Percentiles rank a stretch among this genome's conserved stretches.
Conservation (phyloP, 2,329 filamentous ascomycete genomes). For the Dactylonectria macrodidyma region DNA sequence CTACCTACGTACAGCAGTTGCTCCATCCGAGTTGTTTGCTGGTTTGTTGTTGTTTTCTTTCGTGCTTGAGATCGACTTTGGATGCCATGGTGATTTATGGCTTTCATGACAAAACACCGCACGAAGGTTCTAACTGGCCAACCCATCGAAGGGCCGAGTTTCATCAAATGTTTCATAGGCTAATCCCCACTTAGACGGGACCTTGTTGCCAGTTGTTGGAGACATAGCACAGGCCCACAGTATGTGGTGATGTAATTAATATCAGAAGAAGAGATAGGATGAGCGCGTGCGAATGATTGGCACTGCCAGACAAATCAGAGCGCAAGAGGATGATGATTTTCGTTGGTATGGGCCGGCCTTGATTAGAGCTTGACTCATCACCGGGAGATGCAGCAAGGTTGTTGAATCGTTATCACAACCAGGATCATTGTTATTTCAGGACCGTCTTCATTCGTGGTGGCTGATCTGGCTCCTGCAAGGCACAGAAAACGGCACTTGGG, state of each 20-base stretch:
- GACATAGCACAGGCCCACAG: slow-evolving; percentile 14
- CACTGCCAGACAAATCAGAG: slow-evolving; percentile 16
- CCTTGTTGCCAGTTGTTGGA: not conserved
- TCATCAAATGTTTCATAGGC: slow-evolving; percentile 17
- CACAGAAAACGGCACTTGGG: not conserved
- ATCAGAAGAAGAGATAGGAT: slow-evolving; percentile 20
- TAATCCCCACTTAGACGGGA: slow-evolving; percentile 10
- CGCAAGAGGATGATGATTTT: slow-evolving; percentile 22
- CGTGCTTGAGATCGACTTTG: slow-evolving; percentile 15
- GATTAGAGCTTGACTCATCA: not conserved
- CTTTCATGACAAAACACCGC: not conserved
- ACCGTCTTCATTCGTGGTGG: slow-evolving; percentile 31
- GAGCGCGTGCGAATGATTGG: slow-evolving; percentile 25
- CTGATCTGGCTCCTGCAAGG: slow-evolving; percentile 30
- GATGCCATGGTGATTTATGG: not conserved
- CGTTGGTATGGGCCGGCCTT: not conserved
- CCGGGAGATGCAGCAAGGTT: not conserved
- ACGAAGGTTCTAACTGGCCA: not conserved
- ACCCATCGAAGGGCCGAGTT: not conserved
- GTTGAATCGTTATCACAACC: slow-evolving; percentile 14
- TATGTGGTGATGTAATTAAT: slow-evolving; percentile 43
- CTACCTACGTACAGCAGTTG: slow-evolving; percentile 26
- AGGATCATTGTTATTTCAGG: slow-evolving; percentile 29
- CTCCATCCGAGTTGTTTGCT: slow-evolving; percentile 37
- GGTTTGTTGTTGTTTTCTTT: slow-evolving; percentile 13